Percentiles rank a stretch among this genome's conserved stretches.
Conservation (phyloP, 73 alveolate species). For the Paramecium sonneborni region DNA sequence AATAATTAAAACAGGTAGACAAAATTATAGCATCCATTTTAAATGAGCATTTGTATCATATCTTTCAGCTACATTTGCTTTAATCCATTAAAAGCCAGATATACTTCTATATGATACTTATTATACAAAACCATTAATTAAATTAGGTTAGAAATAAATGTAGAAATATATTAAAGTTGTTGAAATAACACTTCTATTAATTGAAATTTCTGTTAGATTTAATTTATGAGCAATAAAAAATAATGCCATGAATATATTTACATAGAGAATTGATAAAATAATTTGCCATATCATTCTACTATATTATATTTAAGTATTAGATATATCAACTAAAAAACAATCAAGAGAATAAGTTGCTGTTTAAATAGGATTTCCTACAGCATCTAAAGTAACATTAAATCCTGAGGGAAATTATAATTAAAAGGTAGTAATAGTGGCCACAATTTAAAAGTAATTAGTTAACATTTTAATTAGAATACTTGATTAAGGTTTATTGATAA, state of each 20-base stretch:
- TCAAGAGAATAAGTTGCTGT: not conserved
- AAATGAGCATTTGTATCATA: not conserved
- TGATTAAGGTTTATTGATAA: not conserved
- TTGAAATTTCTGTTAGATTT: not conserved
- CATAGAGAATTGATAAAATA: not conserved
- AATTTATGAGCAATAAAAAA: not conserved
- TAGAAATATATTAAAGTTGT: not conserved
- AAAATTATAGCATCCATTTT: not conserved
- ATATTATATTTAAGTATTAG: not conserved
- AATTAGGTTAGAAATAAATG: not conserved
- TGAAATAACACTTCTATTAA: not conserved
- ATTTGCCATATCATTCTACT: slow-evolving; percentile 12
- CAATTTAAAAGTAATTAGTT: not conserved
- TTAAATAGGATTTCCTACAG: not conserved
- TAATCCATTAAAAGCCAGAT: not conserved
- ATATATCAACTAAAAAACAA: not conserved
- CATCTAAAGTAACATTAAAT: not conserved
- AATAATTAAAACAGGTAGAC: not conserved
- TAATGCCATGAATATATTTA: not conserved
- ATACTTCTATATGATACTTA: not conserved
- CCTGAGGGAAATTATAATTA: not conserved
- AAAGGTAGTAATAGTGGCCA: not conserved
- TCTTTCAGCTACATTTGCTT: not conserved
- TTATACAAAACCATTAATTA: not conserved
- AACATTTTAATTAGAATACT: not conserved